These are phyloP conservation scores for Tubosaeta brunneosetosa DNA, from an alignment of 768 basidiomycete species.

Conservation along the genomic window DNA sequence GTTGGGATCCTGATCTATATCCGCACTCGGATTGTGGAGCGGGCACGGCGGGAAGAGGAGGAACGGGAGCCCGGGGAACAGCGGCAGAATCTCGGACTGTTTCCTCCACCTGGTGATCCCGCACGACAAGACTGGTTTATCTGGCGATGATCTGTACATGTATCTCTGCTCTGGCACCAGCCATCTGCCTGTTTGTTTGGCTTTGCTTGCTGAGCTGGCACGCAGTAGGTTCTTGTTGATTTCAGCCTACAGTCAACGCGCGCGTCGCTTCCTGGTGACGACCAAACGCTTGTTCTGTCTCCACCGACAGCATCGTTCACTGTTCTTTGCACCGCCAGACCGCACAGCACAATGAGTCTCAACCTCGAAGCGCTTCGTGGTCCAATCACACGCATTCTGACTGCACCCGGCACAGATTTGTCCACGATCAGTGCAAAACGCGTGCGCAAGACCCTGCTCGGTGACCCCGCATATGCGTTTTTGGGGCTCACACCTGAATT, in stretches of 20 bases:
- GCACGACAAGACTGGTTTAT: slow-evolving; percentile 65
- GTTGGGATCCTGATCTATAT: slow-evolving; percentile 76
- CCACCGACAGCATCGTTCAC: background rate
- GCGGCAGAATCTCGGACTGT: slow-evolving; percentile 40
- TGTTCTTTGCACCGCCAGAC: background rate
- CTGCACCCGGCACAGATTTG: slow-evolving; percentile 74
- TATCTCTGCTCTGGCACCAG: background rate
- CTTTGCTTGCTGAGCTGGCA: slow-evolving; percentile 17
- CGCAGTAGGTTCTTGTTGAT: background rate
- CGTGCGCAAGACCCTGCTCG: slow-evolving; percentile 72
- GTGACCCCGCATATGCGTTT: slow-evolving; percentile 30
- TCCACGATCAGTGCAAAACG: slow-evolving; percentile 81
- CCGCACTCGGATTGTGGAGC: slow-evolving; percentile 71
- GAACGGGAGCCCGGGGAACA: slow-evolving; percentile 35
- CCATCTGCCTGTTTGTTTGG: slow-evolving; percentile 19
- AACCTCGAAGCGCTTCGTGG: slow-evolving; percentile 54
- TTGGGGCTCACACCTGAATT: slow-evolving; percentile 52
- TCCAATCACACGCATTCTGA: slow-evolving; percentile 63
- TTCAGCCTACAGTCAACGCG: background rate
- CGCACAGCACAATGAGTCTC: slow-evolving; percentile 41
- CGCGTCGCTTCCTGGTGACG: background rate
- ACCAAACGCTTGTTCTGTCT: background rate
- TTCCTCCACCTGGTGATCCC: slow-evolving; percentile 62
- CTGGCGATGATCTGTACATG: slow-evolving; percentile 28
- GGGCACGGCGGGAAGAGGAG: slow-evolving; percentile 62